Conservation (phyloP, 1,284 basidiomycete genomes). For the Sporisorium sorghi region DNA sequence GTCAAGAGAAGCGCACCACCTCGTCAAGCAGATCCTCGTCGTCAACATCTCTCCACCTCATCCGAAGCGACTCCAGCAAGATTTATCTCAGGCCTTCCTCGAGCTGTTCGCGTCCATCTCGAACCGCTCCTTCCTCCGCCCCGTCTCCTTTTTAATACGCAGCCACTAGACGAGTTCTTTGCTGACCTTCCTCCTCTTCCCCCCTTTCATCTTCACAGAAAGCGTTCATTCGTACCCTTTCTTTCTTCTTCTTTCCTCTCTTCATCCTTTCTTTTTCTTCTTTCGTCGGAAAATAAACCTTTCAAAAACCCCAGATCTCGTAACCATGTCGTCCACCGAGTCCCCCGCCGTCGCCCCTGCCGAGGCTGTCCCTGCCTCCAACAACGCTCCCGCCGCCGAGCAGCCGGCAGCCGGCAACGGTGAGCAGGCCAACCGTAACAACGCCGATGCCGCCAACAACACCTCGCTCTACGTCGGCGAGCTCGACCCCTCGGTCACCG, state of each 20-base stretch:
- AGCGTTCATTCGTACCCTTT: conserved; percentile 36
- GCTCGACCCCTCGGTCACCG: conserved; percentile 95
- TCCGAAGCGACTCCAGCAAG: not conserved
- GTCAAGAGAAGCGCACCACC: not conserved
- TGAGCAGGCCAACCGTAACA: conserved; percentile 23
- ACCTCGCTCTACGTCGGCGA: conserved; percentile 98
- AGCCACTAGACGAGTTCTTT: not conserved
- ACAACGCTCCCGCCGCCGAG: conserved; percentile 48
- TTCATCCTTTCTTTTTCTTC: not conserved
- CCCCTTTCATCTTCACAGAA: conserved; percentile 13
- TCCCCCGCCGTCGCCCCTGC: conserved; percentile 53
- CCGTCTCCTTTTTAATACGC: not conserved
- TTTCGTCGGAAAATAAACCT: conserved; percentile 24
- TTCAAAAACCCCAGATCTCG: conserved; percentile 12
- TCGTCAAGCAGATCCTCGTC: not conserved
- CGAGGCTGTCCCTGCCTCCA: conserved; percentile 51
- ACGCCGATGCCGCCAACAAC: conserved; percentile 63
- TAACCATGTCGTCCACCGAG: conserved; percentile 56
- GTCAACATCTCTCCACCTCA: not conserved
- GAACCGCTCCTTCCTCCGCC: not conserved
- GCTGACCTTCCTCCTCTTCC: conserved; percentile 14
- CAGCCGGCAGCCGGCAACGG: conserved; percentile 63
- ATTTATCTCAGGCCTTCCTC: not conserved
- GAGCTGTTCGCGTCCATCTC: not conserved
- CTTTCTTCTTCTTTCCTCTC: conserved; percentile 25